Evolutionary conservation across 148 eudicot genomes (phyloP), one percentile per base, ranked within the genome.

Genomic region (Chenopodium album): DNA sequence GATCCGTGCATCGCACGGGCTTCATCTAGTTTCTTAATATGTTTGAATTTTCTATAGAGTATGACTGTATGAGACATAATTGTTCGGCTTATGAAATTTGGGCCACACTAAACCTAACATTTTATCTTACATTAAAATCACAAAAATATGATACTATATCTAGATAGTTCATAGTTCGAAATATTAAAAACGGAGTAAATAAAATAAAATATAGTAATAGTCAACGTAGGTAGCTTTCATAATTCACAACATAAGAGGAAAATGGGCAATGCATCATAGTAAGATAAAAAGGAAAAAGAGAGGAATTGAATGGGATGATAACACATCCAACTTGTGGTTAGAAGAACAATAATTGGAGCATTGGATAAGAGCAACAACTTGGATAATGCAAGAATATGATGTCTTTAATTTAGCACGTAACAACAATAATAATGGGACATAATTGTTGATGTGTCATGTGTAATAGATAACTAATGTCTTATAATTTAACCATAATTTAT

Each of bases 321-420:
- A 67, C 71, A 67, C 37, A 34, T 34, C 48, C 74, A 71, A 71
- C 11, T 71, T 37, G 74, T 71, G 74, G 74, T 34, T 17, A 23
- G 74, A 37, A 71, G 37, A 41, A 77, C 47, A 77, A 77, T 60
- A 77, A 60, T 77, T 19, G n/a, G 4, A 6, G 52, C n/a, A 34
- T 31, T 77, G 79, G 79, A 77, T 77, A 62, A 77, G 79, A 77
- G 70, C 46, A 65, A 62, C 47, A 59, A 62, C 79, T 37, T 77
- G 70, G 79, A 77, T 77, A 60, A 77, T 60, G 46, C 20, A 22
- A 34, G 47, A 37, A 26, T 37, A 60, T 77, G 65, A 76, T 76
- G 74, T 69, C 73, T 69, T 67, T 31, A 34, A 41, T 41, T 41
- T 41, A 41, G 44, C 73, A 69, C 46, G 44, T 41, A 41, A 41